Percentiles rank a stretch among this genome's conserved stretches.
These are phyloP conservation scores for Cercis canadensis DNA, from an alignment of 306 rosid species.

Conservation along the genomic window DNA sequence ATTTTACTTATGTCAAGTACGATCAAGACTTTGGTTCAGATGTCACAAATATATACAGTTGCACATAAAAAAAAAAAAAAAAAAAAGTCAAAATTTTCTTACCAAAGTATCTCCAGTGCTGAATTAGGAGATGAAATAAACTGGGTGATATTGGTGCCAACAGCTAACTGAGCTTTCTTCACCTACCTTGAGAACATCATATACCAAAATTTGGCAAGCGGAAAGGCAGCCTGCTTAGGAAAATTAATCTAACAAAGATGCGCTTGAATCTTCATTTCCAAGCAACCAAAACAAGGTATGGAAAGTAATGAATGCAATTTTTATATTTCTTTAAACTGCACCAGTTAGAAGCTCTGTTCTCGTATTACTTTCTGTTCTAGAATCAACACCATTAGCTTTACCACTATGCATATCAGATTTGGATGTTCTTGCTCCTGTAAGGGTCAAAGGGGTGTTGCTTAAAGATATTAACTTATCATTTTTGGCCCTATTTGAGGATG, in stretches of 20 bases:
- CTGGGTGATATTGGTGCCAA: not conserved
- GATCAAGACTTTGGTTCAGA: not conserved
- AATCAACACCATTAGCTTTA: constrained; percentile 53
- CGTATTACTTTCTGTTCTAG: constrained; percentile 54
- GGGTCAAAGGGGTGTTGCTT: constrained; percentile 57
- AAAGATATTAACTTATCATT: constrained; percentile 56
- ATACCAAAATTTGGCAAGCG: constrained; percentile 45
- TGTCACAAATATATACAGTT: not conserved
- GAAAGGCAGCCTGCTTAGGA: constrained; percentile 37
- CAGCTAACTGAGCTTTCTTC: constrained; percentile 31
- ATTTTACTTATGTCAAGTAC: not conserved
- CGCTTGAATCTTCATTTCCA: constrained; percentile 44
- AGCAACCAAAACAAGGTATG: constrained; percentile 38
- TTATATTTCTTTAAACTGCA: constrained; percentile 58
- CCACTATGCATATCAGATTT: constrained; percentile 48
- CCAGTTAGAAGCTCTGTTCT: constrained; percentile 75
- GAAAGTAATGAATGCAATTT: constrained; percentile 39
- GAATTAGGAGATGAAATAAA: not conserved
- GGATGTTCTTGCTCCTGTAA: constrained; percentile 52
- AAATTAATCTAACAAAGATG: constrained; percentile 38
- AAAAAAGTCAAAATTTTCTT: not conserved
- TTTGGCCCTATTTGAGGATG: constrained; percentile 56
- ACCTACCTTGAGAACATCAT: constrained; percentile 24
- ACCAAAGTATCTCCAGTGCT: not conserved
- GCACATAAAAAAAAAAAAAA: not conserved